A percentile compares a stretch with the other conserved stretches of the same genome.
These are phyloP conservation scores for Nicotiana tomentosiformis DNA, from an alignment of 257 asterid genomes.

Conservation along the genomic window DNA sequence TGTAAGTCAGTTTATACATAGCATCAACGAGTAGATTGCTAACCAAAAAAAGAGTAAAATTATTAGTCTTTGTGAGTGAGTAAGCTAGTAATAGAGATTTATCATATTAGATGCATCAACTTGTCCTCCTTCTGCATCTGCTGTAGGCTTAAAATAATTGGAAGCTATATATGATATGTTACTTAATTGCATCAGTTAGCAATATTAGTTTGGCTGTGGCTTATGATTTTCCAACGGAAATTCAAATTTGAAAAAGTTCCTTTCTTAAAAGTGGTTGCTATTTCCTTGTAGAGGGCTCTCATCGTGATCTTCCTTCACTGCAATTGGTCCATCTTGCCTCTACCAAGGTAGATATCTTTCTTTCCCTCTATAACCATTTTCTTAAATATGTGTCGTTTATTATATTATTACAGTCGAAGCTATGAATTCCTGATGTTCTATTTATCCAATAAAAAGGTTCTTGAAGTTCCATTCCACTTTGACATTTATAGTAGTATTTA, in stretches of 20 bases:
- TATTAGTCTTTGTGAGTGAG: background rate
- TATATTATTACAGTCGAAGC: background rate
- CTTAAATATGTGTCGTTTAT: background rate
- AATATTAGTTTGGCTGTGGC: background rate
- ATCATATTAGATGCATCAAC: too few relatives aligned
- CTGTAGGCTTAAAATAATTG: background rate
- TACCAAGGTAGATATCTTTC: constrained; percentile 38
- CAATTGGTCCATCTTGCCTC: constrained; percentile 77
- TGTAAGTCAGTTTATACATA: background rate
- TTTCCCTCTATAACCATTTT: background rate
- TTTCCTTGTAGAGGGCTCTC: constrained; percentile 75
- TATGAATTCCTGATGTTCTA: background rate
- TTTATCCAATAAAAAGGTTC: background rate
- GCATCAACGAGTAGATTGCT: background rate
- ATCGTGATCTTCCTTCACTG: constrained; percentile 90
- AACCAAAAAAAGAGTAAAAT: too few relatives aligned
- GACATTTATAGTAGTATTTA: background rate
- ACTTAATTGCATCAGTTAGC: background rate
- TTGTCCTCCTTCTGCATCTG: background rate
- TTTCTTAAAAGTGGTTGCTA: constrained; percentile 10
- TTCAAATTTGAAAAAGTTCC: background rate
- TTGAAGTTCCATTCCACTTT: background rate
- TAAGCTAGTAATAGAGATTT: background rate
- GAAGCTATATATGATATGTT: background rate
- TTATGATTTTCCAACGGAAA: background rate